phyloP scores from a whole-genome alignment of 1,139 yeast genomes.

The Yamadazyma diospyri region DNA sequence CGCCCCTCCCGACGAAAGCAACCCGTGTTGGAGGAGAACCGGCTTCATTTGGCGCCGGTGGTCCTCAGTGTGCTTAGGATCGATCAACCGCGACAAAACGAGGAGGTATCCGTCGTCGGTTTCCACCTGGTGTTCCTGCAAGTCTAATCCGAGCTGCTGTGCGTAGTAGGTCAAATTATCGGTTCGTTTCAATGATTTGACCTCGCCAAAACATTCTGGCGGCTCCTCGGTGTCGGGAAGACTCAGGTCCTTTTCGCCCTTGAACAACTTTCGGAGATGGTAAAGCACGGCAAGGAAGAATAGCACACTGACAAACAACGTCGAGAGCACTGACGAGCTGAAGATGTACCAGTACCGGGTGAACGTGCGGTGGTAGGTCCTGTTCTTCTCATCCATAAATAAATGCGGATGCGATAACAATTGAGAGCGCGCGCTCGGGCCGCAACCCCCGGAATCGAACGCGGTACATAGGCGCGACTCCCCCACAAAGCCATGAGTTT shows the following conservation, averaged over 20 bases:
- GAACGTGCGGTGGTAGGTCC: constrained; percentile 16
- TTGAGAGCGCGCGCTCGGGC: too few relatives aligned
- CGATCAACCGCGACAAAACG: constrained; percentile 58
- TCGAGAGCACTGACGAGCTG: constrained; percentile 26
- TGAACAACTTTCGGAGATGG: constrained; percentile 23
- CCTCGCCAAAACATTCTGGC: constrained; percentile 27
- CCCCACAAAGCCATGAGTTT: too few relatives aligned
- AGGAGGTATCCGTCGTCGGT: constrained; percentile 83
- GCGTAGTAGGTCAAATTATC: constrained; percentile 59
- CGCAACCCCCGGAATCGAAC: too few relatives aligned
- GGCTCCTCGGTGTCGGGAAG: constrained; percentile 16
- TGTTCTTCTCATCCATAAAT: constrained; percentile 19
- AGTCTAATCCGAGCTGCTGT: constrained; percentile 52
- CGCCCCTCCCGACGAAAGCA: constrained; percentile 83
- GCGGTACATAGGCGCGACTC: too few relatives aligned
- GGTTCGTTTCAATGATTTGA: constrained; percentile 25
- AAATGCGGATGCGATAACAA: too few relatives aligned
- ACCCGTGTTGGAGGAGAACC: constrained; percentile 75
- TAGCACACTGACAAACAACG: constrained; percentile 24
- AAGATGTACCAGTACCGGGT: constrained; percentile 20
- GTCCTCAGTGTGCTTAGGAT: constrained; percentile 40
- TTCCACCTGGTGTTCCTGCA: constrained; percentile 55
- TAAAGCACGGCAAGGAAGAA: constrained; percentile 25
- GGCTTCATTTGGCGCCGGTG: constrained; percentile 46
- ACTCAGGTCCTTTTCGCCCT: constrained; percentile 16